Percentiles rank a stretch among this genome's conserved stretches.
Conservation (phyloP, 352 stramenopile species). For the Phytophthora multivora region DNA sequence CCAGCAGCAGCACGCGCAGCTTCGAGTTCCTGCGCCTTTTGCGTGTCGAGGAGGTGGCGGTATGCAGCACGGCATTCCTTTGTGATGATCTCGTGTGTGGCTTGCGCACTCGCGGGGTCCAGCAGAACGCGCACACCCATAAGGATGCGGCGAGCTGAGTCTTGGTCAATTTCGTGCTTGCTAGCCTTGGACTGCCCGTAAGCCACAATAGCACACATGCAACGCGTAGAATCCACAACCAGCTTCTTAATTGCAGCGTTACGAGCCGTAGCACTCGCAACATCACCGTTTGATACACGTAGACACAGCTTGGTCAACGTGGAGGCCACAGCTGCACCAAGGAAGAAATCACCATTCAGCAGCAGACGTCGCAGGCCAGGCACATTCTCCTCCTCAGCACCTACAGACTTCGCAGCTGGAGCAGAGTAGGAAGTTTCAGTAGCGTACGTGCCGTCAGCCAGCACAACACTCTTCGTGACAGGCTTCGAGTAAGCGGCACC, state of each 20-base stretch:
- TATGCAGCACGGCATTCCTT: slow-evolving; percentile 84
- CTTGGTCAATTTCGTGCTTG: slow-evolving; percentile 91
- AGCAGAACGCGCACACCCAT: slow-evolving; percentile 95
- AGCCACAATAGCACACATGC: slow-evolving; percentile 76
- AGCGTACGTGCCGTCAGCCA: slow-evolving; percentile 99
- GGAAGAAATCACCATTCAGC: slow-evolving; percentile 96
- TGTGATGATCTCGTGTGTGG: slow-evolving; percentile 77
- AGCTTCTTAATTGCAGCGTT: slow-evolving; percentile 65
- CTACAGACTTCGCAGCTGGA: slow-evolving; percentile 43
- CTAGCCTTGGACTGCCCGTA: slow-evolving; percentile 76
- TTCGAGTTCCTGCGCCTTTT: slow-evolving; percentile 74
- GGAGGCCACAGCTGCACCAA: slow-evolving; percentile 92
- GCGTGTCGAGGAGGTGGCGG: slow-evolving; percentile 70
- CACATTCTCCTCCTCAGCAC: slow-evolving; percentile 68
- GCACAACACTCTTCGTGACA: slow-evolving; percentile 97
- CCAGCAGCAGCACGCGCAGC: slow-evolving; percentile 40
- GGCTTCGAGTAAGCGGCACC: slow-evolving; percentile 85
- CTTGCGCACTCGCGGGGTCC: slow-evolving; percentile 84
- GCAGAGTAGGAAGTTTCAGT: slow-evolving; percentile 94
- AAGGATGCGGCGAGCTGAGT: slow-evolving; percentile 96
- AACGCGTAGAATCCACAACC: slow-evolving; percentile 70
- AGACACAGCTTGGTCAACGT: slow-evolving; percentile 98
- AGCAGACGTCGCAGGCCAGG: slow-evolving; percentile 89
- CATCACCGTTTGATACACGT: slow-evolving; percentile 66
- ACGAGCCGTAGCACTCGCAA: slow-evolving; percentile 52